phyloP scores from a whole-genome alignment of 2,329 filamentous ascomycete genomes.

The Fusarium kyushuense region DNA sequence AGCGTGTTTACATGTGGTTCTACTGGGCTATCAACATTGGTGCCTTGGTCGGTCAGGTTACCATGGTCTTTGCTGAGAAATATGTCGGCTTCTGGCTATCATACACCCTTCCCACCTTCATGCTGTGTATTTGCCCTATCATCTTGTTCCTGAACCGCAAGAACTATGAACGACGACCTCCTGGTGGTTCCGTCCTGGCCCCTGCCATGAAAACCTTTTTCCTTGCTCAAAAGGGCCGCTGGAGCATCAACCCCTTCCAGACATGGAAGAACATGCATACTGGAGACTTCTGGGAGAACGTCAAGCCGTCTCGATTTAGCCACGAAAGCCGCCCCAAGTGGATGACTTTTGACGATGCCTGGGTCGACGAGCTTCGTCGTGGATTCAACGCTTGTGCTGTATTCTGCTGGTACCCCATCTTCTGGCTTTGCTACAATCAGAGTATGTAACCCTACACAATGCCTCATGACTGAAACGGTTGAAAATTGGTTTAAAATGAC shows the following conservation, averaged over 20 bases:
- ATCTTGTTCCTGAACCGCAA: constrained; percentile 71
- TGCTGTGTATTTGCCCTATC: constrained; percentile 72
- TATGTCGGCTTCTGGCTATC: constrained; percentile 81
- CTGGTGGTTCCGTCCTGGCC: constrained; percentile 74
- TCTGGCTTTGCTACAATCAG: constrained; percentile 65
- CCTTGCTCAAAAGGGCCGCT: constrained; percentile 75
- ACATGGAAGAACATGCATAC: constrained; percentile 70
- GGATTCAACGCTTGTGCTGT: constrained; percentile 76
- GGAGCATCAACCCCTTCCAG: constrained; percentile 73
- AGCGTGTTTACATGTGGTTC: constrained; percentile 76
- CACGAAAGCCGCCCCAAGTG: constrained; percentile 68
- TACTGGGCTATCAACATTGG: constrained; percentile 81
- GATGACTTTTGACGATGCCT: constrained; percentile 85
- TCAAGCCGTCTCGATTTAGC: constrained; percentile 75
- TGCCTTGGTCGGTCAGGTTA: constrained; percentile 71
- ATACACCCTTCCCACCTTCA: constrained; percentile 73
- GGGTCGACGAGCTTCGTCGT: constrained; percentile 80
- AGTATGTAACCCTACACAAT: constrained; percentile 43
- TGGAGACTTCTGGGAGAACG: constrained; percentile 72
- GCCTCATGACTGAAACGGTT: too few species aligned
- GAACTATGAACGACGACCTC: constrained; percentile 69
- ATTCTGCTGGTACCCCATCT: constrained; percentile 76
- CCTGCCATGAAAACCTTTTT: constrained; percentile 71
- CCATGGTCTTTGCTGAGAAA: constrained; percentile 79
- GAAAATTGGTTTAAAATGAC: background rate